Base-by-base conservation (phyloP, 805 yeast genomes). In the Lachancea lanzarotensis region DNA sequence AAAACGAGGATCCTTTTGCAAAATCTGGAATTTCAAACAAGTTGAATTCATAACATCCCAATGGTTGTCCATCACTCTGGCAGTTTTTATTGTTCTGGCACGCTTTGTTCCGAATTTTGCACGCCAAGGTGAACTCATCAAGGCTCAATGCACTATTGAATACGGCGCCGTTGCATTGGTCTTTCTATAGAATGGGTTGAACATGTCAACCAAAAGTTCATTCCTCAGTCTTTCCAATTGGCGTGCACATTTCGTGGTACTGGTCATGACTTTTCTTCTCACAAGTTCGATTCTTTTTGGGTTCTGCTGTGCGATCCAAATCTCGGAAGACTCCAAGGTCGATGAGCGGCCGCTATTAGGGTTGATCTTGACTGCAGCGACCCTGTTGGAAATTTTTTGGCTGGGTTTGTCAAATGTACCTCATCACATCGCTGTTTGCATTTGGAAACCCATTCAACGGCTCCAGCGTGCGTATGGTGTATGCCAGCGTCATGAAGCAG, bases 91-190 rank as follows among this genome's bases (percentile, higher is more conserved):
- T 31, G 82, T 84, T 6, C 71, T 88, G 29, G 93, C 95, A 0
- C 75, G 81, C 52, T 78, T 79, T 57, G 86, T 79, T 49, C 96
- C 96, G 1, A 73, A 80, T 45, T 87, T 89, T 64, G 96, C 95
- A 1, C 74, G 87, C 46, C 84, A 80, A 52, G 91, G 87, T 13
- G 96, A 96, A 2, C 69, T 79, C 13, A 78, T 88, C 31, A 70
- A 74, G 49, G 90, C 82, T 3, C 79, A 88, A 59, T 87, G 84
- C 60, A 69, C 86, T 37, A 85, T 89, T 29, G 83, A 82, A 12
- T 89, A 88, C 59, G 87, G 89, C 30, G 95, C 95, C 0, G 95
- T 88, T 16, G 95, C 95, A 0, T 67, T 85, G 38, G 89, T 89
- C 47, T 88, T 89, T 67, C 68, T 89, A 34, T 79, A 87, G 26